A percentile compares a stretch with the other conserved stretches of the same genome.
phyloP scores from a whole-genome alignment of 2,329 filamentous ascomycete species.

The Colletotrichum godetiae region DNA sequence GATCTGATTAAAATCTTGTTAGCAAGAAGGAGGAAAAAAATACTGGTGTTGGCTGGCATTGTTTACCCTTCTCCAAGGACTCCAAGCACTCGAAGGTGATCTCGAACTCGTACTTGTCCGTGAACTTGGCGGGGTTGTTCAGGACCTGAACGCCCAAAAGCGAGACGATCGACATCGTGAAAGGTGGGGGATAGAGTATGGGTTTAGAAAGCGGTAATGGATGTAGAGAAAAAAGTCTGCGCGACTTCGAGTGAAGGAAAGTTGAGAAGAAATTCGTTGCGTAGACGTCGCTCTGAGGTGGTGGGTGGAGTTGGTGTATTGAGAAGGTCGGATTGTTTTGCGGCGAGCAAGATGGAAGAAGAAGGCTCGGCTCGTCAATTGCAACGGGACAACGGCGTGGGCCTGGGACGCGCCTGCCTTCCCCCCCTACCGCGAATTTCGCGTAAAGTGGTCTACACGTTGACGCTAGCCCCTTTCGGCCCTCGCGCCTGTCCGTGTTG shows the following conservation, averaged over 20 bases:
- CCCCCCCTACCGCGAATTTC: conserved; percentile 36
- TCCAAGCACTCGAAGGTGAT: conserved; percentile 99
- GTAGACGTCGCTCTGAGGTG: background rate
- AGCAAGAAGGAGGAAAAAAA: conserved; percentile 1
- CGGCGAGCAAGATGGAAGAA: conserved; percentile 29
- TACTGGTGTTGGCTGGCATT: background rate
- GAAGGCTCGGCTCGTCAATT: conserved; percentile 17
- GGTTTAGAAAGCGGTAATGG: conserved; percentile 14
- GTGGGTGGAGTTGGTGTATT: conserved; percentile 19
- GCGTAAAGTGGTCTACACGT: conserved; percentile 35
- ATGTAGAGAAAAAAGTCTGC: conserved; percentile 9
- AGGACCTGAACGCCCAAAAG: conserved; percentile 94
- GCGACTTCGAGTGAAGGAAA: background rate
- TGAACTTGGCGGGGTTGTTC: conserved; percentile 97
- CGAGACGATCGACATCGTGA: conserved; percentile 91
- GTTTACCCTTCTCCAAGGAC: conserved; percentile 86
- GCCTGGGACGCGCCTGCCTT: conserved; percentile 34
- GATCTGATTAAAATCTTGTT: conserved; percentile 66
- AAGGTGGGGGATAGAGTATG: conserved; percentile 11
- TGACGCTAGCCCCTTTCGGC: background rate
- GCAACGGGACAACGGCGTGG: conserved; percentile 34
- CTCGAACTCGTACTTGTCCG: conserved; percentile 94
- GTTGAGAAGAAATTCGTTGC: background rate
- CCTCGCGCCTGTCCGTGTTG: background rate
- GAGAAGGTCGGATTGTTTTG: conserved; percentile 12